Evolutionary conservation across 345 rosid species (phyloP).

Genomic region (Arabis hirsuta): DNA sequence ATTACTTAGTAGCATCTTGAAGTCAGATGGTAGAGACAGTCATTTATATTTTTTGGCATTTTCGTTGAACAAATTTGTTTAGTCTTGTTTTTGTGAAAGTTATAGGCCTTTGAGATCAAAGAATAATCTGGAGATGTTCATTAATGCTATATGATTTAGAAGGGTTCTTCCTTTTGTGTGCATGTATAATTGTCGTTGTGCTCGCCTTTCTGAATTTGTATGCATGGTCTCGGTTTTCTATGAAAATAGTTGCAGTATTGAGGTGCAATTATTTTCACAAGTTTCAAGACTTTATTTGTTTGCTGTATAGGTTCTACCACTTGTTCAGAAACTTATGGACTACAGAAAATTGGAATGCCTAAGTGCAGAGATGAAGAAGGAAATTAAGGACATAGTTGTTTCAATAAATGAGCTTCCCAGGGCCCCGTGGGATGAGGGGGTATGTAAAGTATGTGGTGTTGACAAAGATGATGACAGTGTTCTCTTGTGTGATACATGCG

Average conservation of each 20-base stretch:
- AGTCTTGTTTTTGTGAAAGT: slow-evolving; percentile 18
- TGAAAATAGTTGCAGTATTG: slow-evolving; percentile 19
- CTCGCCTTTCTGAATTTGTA: slow-evolving; percentile 20
- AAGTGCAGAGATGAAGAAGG: slow-evolving; percentile 65
- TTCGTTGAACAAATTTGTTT: slow-evolving; percentile 17
- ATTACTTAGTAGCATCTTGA: slow-evolving; percentile 26
- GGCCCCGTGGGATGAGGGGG: slow-evolving; percentile 99
- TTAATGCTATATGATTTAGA: slow-evolving; percentile 23
- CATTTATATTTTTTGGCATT: slow-evolving; percentile 6
- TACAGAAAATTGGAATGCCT: slow-evolving; percentile 63
- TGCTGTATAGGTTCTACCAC: slow-evolving; percentile 69
- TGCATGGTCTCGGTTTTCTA: slow-evolving; percentile 21
- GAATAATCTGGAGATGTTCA: slow-evolving; percentile 11
- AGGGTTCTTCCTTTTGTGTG: slow-evolving; percentile 23
- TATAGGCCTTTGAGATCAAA: slow-evolving; percentile 32
- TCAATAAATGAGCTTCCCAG: slow-evolving; percentile 77
- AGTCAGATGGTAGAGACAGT: slow-evolving; percentile 14
- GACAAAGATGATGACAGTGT: slow-evolving; percentile 99
- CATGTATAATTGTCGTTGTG: slow-evolving; percentile 3
- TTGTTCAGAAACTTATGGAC: slow-evolving; percentile 63
- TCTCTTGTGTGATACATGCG: slow-evolving; percentile 93
- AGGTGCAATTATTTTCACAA: slow-evolving; percentile 24
- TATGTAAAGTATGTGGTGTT: slow-evolving; percentile 96
- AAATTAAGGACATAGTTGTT: slow-evolving; percentile 68
- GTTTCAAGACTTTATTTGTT: slow-evolving; percentile 28